Percentiles rank a stretch among this genome's conserved stretches.
phyloP scores from a whole-genome alignment of 108 stramenopile genomes.

The Nannochloropsis gaditana region DNA sequence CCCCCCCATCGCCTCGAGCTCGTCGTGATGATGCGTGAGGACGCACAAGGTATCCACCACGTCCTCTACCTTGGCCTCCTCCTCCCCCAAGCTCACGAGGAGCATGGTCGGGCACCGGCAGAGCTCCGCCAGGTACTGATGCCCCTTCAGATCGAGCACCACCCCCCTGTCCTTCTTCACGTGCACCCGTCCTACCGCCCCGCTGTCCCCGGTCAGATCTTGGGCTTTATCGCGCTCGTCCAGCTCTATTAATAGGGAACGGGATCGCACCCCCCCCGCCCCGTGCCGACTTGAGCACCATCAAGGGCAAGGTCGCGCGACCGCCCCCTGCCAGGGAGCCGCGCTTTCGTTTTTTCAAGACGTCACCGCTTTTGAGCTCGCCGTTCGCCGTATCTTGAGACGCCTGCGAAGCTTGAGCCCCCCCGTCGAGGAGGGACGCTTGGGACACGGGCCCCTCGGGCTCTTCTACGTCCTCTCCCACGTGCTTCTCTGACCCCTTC shows the following conservation, averaged over 20 bases:
- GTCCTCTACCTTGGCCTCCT: background rate
- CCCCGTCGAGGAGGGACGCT: too few species aligned
- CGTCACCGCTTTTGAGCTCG: background rate
- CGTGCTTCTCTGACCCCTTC: too few species aligned
- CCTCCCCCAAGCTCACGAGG: background rate
- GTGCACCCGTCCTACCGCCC: slow-evolving; percentile 14
- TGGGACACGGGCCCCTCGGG: too few species aligned
- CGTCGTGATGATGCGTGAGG: background rate
- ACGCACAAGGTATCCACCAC: background rate
- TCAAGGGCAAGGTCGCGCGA: background rate
- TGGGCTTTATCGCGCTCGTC: background rate
- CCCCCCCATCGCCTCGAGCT: background rate
- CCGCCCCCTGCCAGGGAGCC: background rate
- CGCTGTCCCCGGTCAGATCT: background rate
- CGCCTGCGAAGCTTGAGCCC: background rate
- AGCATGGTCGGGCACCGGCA: background rate
- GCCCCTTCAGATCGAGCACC: background rate
- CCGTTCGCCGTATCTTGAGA: background rate
- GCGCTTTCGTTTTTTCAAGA: background rate
- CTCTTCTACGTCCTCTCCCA: too few species aligned
- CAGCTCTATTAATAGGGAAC: background rate
- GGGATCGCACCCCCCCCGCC: background rate
- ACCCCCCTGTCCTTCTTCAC: background rate
- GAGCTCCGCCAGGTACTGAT: background rate
- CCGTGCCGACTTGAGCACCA: background rate